Percentiles rank a stretch among this genome's conserved stretches.
phyloP scores from a whole-genome alignment of 108 stramenopile genomes.

The Nannochloropsis salina region DNA sequence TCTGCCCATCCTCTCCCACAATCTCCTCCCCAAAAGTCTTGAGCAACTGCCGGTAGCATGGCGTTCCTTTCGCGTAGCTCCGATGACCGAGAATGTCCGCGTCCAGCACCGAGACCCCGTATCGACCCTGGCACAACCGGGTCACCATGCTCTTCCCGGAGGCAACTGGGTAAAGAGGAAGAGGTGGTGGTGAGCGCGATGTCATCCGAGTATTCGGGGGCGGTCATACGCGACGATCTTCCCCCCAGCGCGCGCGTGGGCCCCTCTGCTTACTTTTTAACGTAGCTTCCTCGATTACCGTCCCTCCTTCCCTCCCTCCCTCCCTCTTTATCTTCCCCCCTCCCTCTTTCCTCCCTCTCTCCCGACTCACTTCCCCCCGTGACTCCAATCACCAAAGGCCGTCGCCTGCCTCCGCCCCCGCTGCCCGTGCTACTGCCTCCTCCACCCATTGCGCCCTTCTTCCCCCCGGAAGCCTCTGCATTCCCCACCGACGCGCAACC shows the following conservation, averaged over 20 bases:
- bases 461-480: too few species aligned
- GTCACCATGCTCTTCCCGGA: conserved; percentile 47
- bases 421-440: neutral
- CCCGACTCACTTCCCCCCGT: neutral
- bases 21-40: conserved; percentile 42
- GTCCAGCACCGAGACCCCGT: conserved; percentile 45
- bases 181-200: neutral
- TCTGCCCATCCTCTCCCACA: conserved; percentile 43
- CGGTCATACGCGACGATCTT: too few species aligned
- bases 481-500: too few species aligned
- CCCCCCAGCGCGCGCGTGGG: too few species aligned
- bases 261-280: too few species aligned
- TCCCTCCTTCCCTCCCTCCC: neutral
- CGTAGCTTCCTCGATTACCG: neutral
- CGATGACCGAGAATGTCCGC: conserved; percentile 52
- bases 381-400: neutral
- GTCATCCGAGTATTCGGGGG: too few species aligned
- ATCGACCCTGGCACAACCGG: conserved; percentile 22
- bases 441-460: neutral
- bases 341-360: neutral
- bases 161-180: conserved; percentile 23
- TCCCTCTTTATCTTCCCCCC: neutral
- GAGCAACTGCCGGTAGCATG: conserved; percentile 42
- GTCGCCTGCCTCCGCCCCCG: neutral
- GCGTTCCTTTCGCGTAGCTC: conserved; percentile 51